phyloP scores from a whole-genome alignment of 345 rosid species.

The Gossypium bickii region DNA sequence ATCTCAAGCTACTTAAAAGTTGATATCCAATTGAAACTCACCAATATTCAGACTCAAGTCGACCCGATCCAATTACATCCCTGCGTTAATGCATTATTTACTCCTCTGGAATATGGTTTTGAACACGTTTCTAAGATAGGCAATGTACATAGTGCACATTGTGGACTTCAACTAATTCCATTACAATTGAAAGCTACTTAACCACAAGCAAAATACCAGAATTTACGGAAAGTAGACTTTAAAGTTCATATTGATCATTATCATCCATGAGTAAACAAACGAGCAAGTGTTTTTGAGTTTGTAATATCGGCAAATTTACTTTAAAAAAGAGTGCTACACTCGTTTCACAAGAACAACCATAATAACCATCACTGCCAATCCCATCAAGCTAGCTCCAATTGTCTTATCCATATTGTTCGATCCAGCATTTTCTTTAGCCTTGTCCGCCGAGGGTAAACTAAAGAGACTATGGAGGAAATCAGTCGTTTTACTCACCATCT shows the following conservation, averaged over 20 bases:
- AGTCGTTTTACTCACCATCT: conserved; percentile 46
- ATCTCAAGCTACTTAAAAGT: too few relatives aligned
- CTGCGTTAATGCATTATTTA: too few relatives aligned
- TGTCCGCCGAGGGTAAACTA: conserved; percentile 28
- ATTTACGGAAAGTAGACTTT: too few relatives aligned
- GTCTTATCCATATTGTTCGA: conserved; percentile 23
- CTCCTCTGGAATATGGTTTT: too few relatives aligned
- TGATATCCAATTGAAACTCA: too few relatives aligned
- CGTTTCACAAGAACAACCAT: conserved; percentile 62
- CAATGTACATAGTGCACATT: too few relatives aligned
- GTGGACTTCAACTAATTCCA: too few relatives aligned
- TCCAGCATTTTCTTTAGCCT: conserved; percentile 26
- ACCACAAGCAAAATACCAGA: too few relatives aligned
- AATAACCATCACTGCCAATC: conserved; percentile 56
- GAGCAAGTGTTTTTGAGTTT: background rate
- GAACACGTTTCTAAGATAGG: too few relatives aligned
- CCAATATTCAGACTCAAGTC: too few relatives aligned
- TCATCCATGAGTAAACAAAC: background rate
- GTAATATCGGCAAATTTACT: conserved; percentile 39
- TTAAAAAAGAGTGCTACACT: background rate
- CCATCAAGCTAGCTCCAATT: conserved; percentile 42
- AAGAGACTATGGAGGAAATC: conserved; percentile 47
- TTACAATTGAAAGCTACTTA: too few relatives aligned
- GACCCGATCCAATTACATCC: too few relatives aligned
- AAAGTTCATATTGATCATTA: background rate